A percentile compares a stretch with the other conserved stretches of the same genome.
Conservation (phyloP, 208 protist genomes). For the Trypanosomatidae sp. region DNA sequence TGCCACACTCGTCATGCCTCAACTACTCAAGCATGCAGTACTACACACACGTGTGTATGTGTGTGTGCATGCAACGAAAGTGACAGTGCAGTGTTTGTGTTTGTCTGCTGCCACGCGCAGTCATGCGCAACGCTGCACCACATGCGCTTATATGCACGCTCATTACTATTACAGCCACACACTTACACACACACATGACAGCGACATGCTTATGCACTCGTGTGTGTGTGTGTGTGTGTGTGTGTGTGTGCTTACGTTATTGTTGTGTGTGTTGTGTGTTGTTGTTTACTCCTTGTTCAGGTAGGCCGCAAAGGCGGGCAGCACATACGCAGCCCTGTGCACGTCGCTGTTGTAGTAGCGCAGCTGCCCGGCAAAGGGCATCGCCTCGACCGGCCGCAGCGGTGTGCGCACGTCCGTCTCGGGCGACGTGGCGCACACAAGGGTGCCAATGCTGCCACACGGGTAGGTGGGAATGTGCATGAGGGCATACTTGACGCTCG, state of each 20-base stretch:
- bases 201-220: background rate
- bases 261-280: background rate
- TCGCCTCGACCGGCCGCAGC: slow-evolving; percentile 38
- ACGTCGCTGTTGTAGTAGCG: slow-evolving; percentile 83
- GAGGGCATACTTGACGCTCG: slow-evolving; percentile 81
- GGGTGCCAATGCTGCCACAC: slow-evolving; percentile 83
- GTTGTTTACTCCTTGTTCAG: slow-evolving; percentile 38
- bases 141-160: too few relatives aligned
- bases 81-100: too few relatives aligned
- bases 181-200: too few relatives aligned
- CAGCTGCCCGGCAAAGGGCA: slow-evolving; percentile 51
- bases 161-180: too few relatives aligned
- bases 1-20: too few relatives aligned
- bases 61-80: too few relatives aligned
- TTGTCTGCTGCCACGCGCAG: too few relatives aligned
- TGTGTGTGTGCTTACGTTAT: too few relatives aligned
- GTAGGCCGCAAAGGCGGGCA: slow-evolving; percentile 61
- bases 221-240: slow-evolving; percentile 5
- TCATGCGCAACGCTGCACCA: too few relatives aligned
- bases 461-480: slow-evolving; percentile 92
- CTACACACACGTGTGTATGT: too few relatives aligned
- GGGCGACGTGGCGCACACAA: slow-evolving; percentile 66
- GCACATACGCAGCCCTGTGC: slow-evolving; percentile 68
- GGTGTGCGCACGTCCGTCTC: slow-evolving; percentile 41
- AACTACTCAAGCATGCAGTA: too few relatives aligned